phyloP scores from a whole-genome alignment of 352 stramenopile genomes.

The Phytopythium oedochilum region DNA sequence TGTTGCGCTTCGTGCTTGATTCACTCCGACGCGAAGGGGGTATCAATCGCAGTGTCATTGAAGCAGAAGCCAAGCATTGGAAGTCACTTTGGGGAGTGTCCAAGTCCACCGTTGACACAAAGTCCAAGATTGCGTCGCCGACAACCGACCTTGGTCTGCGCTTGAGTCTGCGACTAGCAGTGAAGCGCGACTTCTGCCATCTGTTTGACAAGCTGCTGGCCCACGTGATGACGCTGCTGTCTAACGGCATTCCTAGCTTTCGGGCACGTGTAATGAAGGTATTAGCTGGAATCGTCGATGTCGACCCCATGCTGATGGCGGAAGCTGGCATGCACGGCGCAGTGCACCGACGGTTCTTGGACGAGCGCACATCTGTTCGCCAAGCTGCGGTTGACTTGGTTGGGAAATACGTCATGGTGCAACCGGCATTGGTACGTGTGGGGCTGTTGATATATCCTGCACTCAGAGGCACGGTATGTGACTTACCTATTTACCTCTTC shows the following conservation, averaged over 20 bases:
- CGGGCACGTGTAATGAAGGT: constrained; percentile 76
- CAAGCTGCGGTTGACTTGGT: constrained; percentile 85
- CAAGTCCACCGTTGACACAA: constrained; percentile 21
- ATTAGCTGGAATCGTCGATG: constrained; percentile 69
- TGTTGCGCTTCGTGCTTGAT: constrained; percentile 49
- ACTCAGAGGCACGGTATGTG: background rate
- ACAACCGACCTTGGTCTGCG: constrained; percentile 37
- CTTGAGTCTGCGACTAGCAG: constrained; percentile 37
- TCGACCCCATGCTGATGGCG: constrained; percentile 83
- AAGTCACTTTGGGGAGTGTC: constrained; percentile 38
- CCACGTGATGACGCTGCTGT: constrained; percentile 76
- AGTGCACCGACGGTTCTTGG: constrained; percentile 64
- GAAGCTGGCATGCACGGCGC: constrained; percentile 46
- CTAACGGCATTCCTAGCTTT: constrained; percentile 62
- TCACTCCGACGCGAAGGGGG: constrained; percentile 4
- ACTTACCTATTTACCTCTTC: background rate
- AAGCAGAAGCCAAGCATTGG: constrained; percentile 38
- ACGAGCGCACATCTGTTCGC: constrained; percentile 76
- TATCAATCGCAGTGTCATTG: background rate
- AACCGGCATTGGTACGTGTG: constrained; percentile 62
- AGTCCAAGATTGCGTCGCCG: constrained; percentile 40
- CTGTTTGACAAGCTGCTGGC: constrained; percentile 65
- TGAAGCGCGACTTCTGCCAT: constrained; percentile 59
- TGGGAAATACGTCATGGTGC: constrained; percentile 70
- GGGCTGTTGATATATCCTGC: background rate